phyloP scores from a whole-genome alignment of 495 filamentous ascomycete genomes.

The Letharia lupina region DNA sequence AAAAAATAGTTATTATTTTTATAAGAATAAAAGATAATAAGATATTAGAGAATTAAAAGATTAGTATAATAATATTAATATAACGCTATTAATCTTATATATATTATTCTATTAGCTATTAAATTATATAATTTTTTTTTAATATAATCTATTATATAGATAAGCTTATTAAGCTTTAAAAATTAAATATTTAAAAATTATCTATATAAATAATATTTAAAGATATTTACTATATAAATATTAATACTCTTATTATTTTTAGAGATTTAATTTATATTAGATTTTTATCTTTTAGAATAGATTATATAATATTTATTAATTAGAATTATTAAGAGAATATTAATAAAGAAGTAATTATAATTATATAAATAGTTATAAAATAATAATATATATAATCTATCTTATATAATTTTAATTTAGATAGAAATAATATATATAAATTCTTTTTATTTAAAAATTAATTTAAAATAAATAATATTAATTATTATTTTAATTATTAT shows the following conservation, averaged over 20 bases:
- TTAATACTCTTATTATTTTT: not conserved
- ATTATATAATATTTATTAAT: conserved; percentile 5
- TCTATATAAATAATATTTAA: conserved; percentile 5
- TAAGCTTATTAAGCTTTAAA: not conserved
- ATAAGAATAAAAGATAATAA: too few species aligned
- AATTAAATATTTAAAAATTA: not conserved
- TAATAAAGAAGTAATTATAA: not conserved
- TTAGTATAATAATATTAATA: conserved; percentile 18
- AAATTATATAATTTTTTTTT: too few species aligned
- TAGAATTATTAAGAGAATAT: not conserved
- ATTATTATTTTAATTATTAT: conserved; percentile 6
- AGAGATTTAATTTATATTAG: not conserved
- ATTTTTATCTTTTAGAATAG: not conserved
- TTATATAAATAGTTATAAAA: not conserved
- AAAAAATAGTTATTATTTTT: too few species aligned
- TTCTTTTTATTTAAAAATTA: conserved; percentile 1
- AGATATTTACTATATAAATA: not conserved
- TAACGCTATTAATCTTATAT: conserved; percentile 17
- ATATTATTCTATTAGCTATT: conserved; percentile 13
- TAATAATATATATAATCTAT: not conserved
- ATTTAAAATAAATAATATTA: conserved; percentile 4
- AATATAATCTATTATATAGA: not conserved
- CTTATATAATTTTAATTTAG: not conserved
- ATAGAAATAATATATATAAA: not conserved
- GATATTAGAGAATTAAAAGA: conserved; percentile 3